These are phyloP conservation scores for Cymbidium sinense DNA, from an alignment of 106 monocot species.

Conservation along the genomic window DNA sequence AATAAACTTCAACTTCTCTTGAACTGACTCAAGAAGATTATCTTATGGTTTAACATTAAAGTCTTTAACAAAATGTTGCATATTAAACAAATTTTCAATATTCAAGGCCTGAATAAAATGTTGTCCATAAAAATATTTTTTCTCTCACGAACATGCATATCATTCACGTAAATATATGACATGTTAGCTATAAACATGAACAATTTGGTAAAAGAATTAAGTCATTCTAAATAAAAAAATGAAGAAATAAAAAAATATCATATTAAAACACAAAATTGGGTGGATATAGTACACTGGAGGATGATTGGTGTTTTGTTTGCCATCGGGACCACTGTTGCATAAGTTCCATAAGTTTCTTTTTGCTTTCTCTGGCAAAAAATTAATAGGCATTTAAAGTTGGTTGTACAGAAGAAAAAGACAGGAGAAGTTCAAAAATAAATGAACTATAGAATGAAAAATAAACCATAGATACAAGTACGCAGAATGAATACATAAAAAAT, in stretches of 20 bases:
- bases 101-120: background rate
- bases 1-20: background rate
- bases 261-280: background rate
- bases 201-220: background rate
- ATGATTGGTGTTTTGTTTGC: slow-evolving; percentile 41
- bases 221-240: background rate
- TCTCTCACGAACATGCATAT: background rate
- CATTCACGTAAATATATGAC: background rate
- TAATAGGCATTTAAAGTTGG: background rate
- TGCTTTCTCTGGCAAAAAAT: slow-evolving; percentile 63
- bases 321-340: slow-evolving; percentile 94
- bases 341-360: slow-evolving; percentile 67
- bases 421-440: background rate
- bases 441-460: background rate
- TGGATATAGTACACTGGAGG: slow-evolving; percentile 16
- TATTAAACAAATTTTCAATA: background rate
- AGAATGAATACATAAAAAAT: background rate
- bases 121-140: background rate
- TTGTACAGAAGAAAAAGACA: background rate
- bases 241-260: background rate
- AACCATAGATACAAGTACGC: background rate
- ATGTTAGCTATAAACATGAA: background rate
- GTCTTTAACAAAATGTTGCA: background rate
- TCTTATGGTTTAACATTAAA: background rate
- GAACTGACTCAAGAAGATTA: background rate